phyloP scores from a whole-genome alignment of 2,329 filamentous ascomycete species.

The Emergomyces pasteurianus region DNA sequence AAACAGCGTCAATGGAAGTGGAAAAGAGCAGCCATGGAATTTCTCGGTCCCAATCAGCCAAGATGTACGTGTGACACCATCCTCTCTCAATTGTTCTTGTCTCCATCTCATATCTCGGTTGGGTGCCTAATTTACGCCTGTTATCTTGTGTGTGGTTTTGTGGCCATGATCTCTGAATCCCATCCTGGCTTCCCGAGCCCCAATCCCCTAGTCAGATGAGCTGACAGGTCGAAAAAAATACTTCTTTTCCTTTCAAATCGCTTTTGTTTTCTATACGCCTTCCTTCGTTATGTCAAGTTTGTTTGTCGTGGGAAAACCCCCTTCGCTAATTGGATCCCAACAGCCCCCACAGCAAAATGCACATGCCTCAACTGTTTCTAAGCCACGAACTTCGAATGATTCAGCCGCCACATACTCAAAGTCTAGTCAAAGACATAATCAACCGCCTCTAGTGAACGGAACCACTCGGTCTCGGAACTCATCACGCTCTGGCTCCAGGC shows the following conservation, averaged over 20 bases:
- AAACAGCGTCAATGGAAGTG: slow-evolving; percentile 21
- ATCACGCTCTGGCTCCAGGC: slow-evolving; percentile 22
- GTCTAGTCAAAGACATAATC: slow-evolving; percentile 20
- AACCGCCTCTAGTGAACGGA: slow-evolving; percentile 21
- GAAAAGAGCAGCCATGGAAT: slow-evolving; percentile 25
- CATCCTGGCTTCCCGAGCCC: background rate
- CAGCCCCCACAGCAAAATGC: slow-evolving; percentile 4
- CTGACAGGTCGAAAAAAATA: background rate
- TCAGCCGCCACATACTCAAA: slow-evolving; percentile 19
- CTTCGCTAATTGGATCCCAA: background rate
- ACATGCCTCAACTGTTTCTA: slow-evolving; percentile 13
- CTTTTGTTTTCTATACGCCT: background rate
- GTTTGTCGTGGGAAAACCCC: background rate
- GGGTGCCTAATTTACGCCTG: background rate
- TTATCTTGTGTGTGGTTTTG: background rate
- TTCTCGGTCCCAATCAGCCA: slow-evolving; percentile 24
- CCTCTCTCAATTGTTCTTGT: slow-evolving; percentile 2
- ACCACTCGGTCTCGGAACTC: slow-evolving; percentile 24
- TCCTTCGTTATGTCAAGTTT: background rate
- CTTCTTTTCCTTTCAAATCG: background rate
- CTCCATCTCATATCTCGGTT: background rate
- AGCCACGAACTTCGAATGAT: slow-evolving; percentile 27
- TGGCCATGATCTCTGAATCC: background rate
- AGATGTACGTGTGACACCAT: slow-evolving; percentile 22
- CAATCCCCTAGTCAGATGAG: background rate